Evolutionary conservation across 495 filamentous ascomycete species (phyloP), one percentile per base, ranked within the genome.

Genomic region (Cairneyella variabilis): DNA sequence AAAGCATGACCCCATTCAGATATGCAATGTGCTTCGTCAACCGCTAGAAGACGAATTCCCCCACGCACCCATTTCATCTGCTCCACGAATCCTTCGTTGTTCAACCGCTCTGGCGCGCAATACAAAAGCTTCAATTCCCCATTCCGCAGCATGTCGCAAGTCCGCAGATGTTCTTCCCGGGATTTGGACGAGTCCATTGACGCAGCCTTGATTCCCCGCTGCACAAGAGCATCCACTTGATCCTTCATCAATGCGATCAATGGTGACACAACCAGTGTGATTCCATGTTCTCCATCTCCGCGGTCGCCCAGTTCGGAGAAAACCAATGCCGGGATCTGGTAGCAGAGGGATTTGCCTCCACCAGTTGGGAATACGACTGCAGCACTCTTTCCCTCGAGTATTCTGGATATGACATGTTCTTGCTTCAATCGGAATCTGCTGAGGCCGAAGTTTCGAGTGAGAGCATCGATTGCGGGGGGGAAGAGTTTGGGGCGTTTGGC

Each of bases 1-100:
- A 82, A 83, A 7, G 76, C 73, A 49, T 81, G 79, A 0, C 79
- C 79, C 79, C 79, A 83, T 63, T 83, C 76, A 8, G 77, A 82
- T 12, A 83, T 76, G 51, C 79, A 83, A 64, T 82, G 79, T 7
- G 79, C 79, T 52, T 83, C 77, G 55, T 83, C 80, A 22, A 82
- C 71, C 5, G 80, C 80, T 17, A 83, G 59, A 11, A 83, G 61
- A 6, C 81, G 74, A 18, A 84, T 66, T 2, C 77, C 73, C n/a
- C 72, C 73, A 0, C 69, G 74, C 3, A 76, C 66, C 21, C 64
- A 49, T 39, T 74, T 79, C 52, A 83, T 73, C 20, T 66, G 74
- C 41, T 76, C 73, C 9, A 83, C 66, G 42, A 83, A 83, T 0
- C 71, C 75, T 42, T 80, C 76, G 51, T 79, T 83, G 53, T 82